Evolutionary conservation across 2,329 filamentous ascomycete genomes (phyloP).

Genomic region (Nigrospora sphaerica): DNA sequence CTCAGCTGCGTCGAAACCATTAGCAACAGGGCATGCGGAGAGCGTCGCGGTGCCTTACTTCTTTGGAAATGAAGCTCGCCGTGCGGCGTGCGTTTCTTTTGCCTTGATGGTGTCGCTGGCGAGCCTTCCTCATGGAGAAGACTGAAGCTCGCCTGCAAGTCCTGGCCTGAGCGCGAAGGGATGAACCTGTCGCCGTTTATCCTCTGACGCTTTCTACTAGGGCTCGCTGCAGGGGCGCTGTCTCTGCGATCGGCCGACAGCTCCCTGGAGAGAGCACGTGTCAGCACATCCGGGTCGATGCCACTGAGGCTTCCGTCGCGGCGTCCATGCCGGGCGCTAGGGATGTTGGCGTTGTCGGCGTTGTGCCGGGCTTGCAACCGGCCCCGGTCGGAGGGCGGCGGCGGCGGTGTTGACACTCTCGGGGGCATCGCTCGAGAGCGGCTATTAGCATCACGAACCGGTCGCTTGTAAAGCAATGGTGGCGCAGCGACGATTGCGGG

Average conservation of each 20-base stretch:
- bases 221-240: constrained; percentile 45
- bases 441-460: constrained; percentile 25
- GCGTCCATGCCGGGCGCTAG: constrained; percentile 24
- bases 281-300: constrained; percentile 42
- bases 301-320: constrained; percentile 27
- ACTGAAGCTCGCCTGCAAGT: constrained; percentile 88
- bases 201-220: constrained; percentile 51
- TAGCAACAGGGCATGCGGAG: constrained; percentile 8
- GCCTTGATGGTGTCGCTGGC: constrained; percentile 80
- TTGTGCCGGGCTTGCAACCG: constrained; percentile 34
- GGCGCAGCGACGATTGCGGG: not conserved
- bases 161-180: constrained; percentile 85
- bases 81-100: constrained; percentile 77
- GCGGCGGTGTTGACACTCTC: constrained; percentile 33
- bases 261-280: constrained; percentile 44
- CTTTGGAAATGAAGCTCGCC: constrained; percentile 91
- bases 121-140: constrained; percentile 88
- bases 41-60: constrained; percentile 43
- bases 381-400: constrained; percentile 34
- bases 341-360: constrained; percentile 25
- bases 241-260: constrained; percentile 43
- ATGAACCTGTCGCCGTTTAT: constrained; percentile 74
- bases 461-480: constrained; percentile 14
- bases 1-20: constrained; percentile 50
- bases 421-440: constrained; percentile 24